phyloP scores from a whole-genome alignment of 169 alveolate genomes.

The Neospora caninum region DNA sequence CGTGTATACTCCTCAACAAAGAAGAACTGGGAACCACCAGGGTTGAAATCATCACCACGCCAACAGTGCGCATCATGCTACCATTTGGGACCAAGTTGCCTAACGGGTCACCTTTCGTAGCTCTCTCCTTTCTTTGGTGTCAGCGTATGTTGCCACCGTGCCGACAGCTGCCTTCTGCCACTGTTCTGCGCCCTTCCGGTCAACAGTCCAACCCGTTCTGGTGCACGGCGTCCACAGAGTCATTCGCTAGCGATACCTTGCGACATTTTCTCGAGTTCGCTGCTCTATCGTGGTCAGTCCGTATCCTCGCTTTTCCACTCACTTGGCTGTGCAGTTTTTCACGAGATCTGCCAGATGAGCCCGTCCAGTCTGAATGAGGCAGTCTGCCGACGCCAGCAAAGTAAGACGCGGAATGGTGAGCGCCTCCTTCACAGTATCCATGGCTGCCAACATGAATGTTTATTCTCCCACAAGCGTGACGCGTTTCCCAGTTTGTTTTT shows the following conservation, averaged over 20 bases:
- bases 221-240: too few relatives aligned
- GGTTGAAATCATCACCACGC: too few relatives aligned
- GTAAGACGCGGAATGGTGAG: conserved; percentile 1
- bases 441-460: background rate
- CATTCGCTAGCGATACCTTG: too few relatives aligned
- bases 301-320: background rate
- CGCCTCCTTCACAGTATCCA: background rate
- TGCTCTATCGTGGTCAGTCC: too few relatives aligned
- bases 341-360: background rate
- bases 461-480: background rate
- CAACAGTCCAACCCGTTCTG: too few relatives aligned
- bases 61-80: background rate
- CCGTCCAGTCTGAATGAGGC: background rate
- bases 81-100: too few relatives aligned
- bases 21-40: background rate
- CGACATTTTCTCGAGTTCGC: too few relatives aligned
- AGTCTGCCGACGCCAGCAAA: background rate
- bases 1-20: background rate
- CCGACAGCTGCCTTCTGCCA: too few relatives aligned
- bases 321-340: background rate
- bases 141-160: too few relatives aligned
- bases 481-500: background rate
- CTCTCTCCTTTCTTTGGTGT: too few relatives aligned
- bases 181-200: too few relatives aligned
- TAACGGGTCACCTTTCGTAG: too few relatives aligned